Percentiles rank a stretch among this genome's conserved stretches.
These are phyloP conservation scores for Nymphaea thermarum DNA, from an alignment of 164 flowering plant species.

Conservation along the genomic window DNA sequence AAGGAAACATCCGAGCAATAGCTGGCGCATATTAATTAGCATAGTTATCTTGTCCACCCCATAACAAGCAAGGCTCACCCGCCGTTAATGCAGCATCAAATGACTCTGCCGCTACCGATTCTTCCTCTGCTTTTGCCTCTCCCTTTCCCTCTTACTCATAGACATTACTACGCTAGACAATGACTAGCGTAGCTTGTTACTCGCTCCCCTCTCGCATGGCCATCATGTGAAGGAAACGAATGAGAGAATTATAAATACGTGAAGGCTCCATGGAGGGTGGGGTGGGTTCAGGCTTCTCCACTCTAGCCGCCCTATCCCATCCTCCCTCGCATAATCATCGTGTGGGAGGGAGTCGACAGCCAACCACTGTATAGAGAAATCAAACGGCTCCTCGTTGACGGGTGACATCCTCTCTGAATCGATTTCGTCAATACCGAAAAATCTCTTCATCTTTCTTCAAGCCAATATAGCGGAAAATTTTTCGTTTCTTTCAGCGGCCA, in stretches of 20 bases:
- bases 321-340: not conserved
- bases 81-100: not conserved
- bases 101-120: not conserved
- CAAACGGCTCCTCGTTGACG: not conserved
- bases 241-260: not conserved
- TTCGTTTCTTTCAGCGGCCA: not conserved
- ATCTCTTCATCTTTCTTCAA: not conserved
- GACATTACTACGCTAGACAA: no score
- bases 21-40: not conserved
- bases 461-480: not conserved
- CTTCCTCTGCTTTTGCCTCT: not conserved
- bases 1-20: not conserved
- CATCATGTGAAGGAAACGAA: not conserved
- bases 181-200: not conserved
- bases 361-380: not conserved
- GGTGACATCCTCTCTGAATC: not conserved
- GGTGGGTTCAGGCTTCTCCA: not conserved
- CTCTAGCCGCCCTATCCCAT: not conserved
- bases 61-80: not conserved
- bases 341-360: not conserved
- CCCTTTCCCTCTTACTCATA: not conserved
- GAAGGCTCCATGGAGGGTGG: not conserved
- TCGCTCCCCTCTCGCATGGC: not conserved
- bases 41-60: not conserved
- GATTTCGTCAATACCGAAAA: not conserved